phyloP scores from a whole-genome alignment of 495 filamentous ascomycete species.

The Trichodelitschia bisporula region DNA sequence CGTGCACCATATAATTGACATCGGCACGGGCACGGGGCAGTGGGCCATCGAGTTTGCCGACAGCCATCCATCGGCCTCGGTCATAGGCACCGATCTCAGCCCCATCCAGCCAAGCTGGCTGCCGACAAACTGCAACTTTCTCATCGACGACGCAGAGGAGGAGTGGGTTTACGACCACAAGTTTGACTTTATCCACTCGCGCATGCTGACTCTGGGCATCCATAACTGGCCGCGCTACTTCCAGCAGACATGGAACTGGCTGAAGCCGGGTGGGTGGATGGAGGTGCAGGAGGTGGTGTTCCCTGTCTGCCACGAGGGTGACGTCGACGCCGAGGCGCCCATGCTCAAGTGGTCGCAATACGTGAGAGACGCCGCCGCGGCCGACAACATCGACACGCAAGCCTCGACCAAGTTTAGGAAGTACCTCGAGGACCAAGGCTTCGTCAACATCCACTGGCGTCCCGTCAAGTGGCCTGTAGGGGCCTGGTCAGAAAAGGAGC shows the following conservation, averaged over 20 bases:
- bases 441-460: too few species aligned
- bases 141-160: conserved; percentile 1
- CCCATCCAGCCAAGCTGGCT: not conserved
- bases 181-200: conserved; percentile 1
- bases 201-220: not conserved
- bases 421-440: too few species aligned
- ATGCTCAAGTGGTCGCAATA: too few species aligned
- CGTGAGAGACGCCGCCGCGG: too few species aligned
- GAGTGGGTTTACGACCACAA: conserved; percentile 1
- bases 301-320: too few species aligned
- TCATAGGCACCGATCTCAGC: conserved; percentile 12
- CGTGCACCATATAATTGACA: conserved; percentile 18
- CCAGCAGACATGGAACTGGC: not conserved
- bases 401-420: too few species aligned
- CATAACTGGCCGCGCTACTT: conserved; percentile 1
- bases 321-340: too few species aligned
- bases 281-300: conserved; percentile 2
- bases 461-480: too few species aligned
- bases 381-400: too few species aligned
- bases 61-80: conserved; percentile 8
- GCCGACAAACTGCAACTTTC: not conserved
- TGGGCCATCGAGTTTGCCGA: conserved; percentile 7
- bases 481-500: too few species aligned
- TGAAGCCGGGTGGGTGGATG: conserved; percentile 1
- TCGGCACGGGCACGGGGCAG: conserved; percentile 13